Base-by-base conservation (phyloP, 2,329 filamentous ascomycete genomes). In the Dryadomyces sulphureus region DNA sequence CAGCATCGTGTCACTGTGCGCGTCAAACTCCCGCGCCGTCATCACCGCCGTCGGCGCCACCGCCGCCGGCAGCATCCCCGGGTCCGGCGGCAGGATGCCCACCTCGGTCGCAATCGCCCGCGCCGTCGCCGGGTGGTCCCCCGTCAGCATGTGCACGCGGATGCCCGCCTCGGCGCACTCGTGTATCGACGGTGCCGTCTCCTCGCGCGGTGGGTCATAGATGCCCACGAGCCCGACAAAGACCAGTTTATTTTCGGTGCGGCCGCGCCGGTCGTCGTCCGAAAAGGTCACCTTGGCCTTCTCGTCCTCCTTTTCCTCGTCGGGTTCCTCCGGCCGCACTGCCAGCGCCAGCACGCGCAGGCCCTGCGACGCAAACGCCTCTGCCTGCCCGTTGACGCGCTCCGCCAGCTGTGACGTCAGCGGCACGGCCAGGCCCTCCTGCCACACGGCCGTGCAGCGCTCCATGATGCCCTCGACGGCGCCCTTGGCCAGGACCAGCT, bases 181-280 rank as follows among this genome's bases (percentile, higher is more conserved):
- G 20, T 68, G 68, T 48, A 89, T 84, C 7, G 84, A 79, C 1
- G 69, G 72, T 20, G 80, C 83, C 0, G 87, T 88, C 63, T 93
- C 87, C 2, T 78, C 75, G 2, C 87, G 84, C 46, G 86, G 87
- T 4, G 87, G 87, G 54, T 94, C 87, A 58, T 92, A 90, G 51
- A 94, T 81, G 47, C 86, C 87, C 42, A 84, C 80, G 9, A 94
- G 72, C n/a, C 88, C 89, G 14, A 85, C 73, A 50, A 93, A 84
- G 3, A 70, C 73, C 27, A 94, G 73, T 25, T 75, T 68, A 32
- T 67, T 65, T 58, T 93, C 87, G 14, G 90, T 72, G 5, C 70
- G 63, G 6, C 67, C 63, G 6, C 87, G 82, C 3, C 71, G 57
- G 42, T 66, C 62, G 6, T 43, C 45, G 20, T 53, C 53, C 6